Evolutionary conservation across 495 filamentous ascomycete genomes (phyloP).

Genomic region (Cercophora scortea): DNA sequence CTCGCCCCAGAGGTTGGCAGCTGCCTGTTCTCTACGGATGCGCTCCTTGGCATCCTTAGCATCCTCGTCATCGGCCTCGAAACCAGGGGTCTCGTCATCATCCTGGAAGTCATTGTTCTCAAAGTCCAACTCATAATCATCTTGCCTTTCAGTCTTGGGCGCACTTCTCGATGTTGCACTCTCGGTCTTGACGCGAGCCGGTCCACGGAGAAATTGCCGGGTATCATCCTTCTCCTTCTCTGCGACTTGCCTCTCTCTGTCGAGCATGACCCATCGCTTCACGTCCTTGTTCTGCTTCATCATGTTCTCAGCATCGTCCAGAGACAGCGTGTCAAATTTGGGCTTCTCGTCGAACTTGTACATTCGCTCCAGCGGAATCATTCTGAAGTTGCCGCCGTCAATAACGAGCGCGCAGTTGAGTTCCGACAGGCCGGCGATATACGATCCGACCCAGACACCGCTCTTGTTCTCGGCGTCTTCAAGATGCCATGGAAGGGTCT

Average conservation of each 20-base stretch:
- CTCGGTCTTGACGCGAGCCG: constrained; percentile 42
- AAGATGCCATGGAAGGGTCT: constrained; percentile 90
- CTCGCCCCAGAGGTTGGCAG: constrained; percentile 77
- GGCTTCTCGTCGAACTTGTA: constrained; percentile 84
- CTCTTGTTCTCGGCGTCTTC: constrained; percentile 91
- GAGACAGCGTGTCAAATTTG: constrained; percentile 69
- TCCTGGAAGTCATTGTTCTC: constrained; percentile 46
- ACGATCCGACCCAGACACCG: constrained; percentile 81
- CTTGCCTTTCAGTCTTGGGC: constrained; percentile 42
- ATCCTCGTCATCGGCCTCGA: constrained; percentile 83
- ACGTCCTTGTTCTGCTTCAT: constrained; percentile 46
- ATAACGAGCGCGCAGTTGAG: constrained; percentile 66
- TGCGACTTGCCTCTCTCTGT: constrained; percentile 45
- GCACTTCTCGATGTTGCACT: constrained; percentile 43
- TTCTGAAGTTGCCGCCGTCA: constrained; percentile 59
- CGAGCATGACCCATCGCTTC: constrained; percentile 68
- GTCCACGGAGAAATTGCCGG: constrained; percentile 34
- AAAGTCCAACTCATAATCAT: constrained; percentile 53
- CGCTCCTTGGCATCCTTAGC: constrained; percentile 75
- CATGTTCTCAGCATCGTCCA: constrained; percentile 77
- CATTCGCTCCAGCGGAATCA: constrained; percentile 90
- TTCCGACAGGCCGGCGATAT: constrained; percentile 76
- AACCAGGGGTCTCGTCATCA: constrained; percentile 77
- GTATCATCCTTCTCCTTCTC: constrained; percentile 44
- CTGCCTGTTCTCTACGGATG: constrained; percentile 80